Conservation (phyloP, 2,329 filamentous ascomycete species). For the Coniella lustricola region DNA sequence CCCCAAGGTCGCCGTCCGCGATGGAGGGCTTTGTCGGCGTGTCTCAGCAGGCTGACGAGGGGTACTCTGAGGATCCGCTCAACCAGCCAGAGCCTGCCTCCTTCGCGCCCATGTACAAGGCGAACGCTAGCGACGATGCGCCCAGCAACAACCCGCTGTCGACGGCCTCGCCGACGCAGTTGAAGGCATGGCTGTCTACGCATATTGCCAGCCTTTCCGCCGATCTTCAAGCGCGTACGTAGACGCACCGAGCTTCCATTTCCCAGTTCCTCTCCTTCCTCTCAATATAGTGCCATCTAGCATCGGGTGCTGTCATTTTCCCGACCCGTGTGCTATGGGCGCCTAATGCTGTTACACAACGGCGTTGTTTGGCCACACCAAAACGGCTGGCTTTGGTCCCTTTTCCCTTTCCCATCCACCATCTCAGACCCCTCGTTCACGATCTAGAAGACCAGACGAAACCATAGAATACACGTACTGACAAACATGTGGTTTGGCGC, state of each 20-base stretch:
- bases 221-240: constrained; percentile 43
- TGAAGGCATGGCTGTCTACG: constrained; percentile 35
- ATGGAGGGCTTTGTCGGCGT: constrained; percentile 16
- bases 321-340: constrained; percentile 10
- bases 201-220: constrained; percentile 44
- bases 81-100: constrained; percentile 32
- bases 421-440: not conserved
- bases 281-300: not conserved
- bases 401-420: not conserved
- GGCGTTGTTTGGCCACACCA: not conserved
- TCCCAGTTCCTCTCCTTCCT: too few species aligned
- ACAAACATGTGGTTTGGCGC: constrained; percentile 9
- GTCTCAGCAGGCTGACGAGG: constrained; percentile 64
- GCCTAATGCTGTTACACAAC: constrained; percentile 4
- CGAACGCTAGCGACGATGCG: constrained; percentile 15
- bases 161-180: constrained; percentile 7
- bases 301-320: not conserved
- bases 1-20: not conserved
- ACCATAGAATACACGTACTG: constrained; percentile 7
- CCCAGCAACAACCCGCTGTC: constrained; percentile 1
- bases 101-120: constrained; percentile 21
- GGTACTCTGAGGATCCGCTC: constrained; percentile 73
- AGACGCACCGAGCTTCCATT: not conserved
- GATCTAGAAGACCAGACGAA: too few species aligned
- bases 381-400: not conserved